These are phyloP conservation scores for Coleophoma crateriformis DNA, from an alignment of 2,329 filamentous ascomycete species.

Conservation along the genomic window DNA sequence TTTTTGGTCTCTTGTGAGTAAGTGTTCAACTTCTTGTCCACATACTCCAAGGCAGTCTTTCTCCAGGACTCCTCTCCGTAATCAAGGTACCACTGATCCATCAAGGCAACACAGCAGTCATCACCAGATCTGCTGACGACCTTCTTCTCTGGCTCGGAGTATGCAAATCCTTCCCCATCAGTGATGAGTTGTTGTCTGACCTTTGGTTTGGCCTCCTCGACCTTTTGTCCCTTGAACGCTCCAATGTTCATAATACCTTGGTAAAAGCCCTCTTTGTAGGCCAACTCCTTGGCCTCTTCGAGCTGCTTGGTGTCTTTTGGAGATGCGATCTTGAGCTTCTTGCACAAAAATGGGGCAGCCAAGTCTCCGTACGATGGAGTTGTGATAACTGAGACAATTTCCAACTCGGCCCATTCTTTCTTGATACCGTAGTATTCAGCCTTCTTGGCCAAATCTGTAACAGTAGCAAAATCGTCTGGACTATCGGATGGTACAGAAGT, in stretches of 20 bases:
- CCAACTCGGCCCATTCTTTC: slow-evolving; percentile 91
- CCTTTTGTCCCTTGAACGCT: slow-evolving; percentile 80
- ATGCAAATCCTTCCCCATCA: slow-evolving; percentile 75
- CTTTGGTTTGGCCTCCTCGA: slow-evolving; percentile 81
- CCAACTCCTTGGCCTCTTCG: slow-evolving; percentile 88
- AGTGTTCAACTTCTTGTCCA: slow-evolving; percentile 71
- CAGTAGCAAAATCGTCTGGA: slow-evolving; percentile 89
- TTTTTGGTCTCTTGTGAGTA: slow-evolving; percentile 74
- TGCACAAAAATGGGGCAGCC: slow-evolving; percentile 75
- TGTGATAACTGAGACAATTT: slow-evolving; percentile 83
- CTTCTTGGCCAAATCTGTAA: slow-evolving; percentile 87
- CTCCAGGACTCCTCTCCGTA: slow-evolving; percentile 92
- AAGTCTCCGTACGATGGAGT: slow-evolving; percentile 85
- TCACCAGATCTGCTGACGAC: slow-evolving; percentile 87
- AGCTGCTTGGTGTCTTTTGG: slow-evolving; percentile 91
- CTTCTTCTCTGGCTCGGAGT: slow-evolving; percentile 86
- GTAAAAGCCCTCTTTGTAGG: slow-evolving; percentile 97
- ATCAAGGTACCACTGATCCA: slow-evolving; percentile 98
- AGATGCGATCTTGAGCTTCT: slow-evolving; percentile 93
- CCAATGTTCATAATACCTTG: slow-evolving; percentile 86
- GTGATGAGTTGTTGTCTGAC: slow-evolving; percentile 75
- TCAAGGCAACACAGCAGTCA: slow-evolving; percentile 85
- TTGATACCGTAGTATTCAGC: slow-evolving; percentile 93
- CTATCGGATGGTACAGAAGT: slow-evolving; percentile 94
- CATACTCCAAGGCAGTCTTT: slow-evolving; percentile 64